Evolutionary conservation across 345 rosid species (phyloP), one percentile per base, ranked within the genome.

Genomic region (Dipteronia dyeriana): DNA sequence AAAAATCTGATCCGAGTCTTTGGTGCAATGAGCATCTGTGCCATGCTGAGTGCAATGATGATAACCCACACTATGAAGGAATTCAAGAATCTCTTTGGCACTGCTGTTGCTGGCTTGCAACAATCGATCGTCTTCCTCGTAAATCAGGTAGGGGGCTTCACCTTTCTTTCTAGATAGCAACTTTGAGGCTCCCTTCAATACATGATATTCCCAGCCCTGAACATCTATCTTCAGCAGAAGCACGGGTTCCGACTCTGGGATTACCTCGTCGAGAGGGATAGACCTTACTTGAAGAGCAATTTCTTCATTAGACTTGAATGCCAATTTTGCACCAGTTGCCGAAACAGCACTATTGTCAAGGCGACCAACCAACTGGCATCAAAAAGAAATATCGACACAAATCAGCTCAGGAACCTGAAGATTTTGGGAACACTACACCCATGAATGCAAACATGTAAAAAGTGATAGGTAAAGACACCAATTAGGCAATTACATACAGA

Each of bases 121-220:
- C 78, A 96, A 76, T 56, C 88, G 87, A 76, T 92, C 99, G 67
- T 96, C 99, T 79, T 96, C 98, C 82, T 96, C 99, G 1, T 92
- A 96, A 54, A 96, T 96, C 7, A 96, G 65, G 82, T 91, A 96
- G 2, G 99, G 99, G 62, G 98, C 95, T 77, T 92, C 91, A 17
- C 85, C 66, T 34, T 88, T 88, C 72, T 90, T 89, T 86, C 97
- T 84, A 0, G 92, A 92, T 3, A 96, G 85, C 25, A 96, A 80
- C 84, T 90, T 92, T 66, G 84, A 51, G 19, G 98, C 97, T 10
- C 99, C 99, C 75, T 88, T 96, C 73, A 96, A 61, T 11, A 96
- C 99, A 68, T 94, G 98, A 83, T 89, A 86, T 79, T 96, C 98
- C 98, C 99, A 96, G 70, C 98, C 99, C 82, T 94, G 99, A 78